Base-by-base conservation (phyloP, 352 stramenopile genomes). In the Phytophthora pseudosyringae region DNA sequence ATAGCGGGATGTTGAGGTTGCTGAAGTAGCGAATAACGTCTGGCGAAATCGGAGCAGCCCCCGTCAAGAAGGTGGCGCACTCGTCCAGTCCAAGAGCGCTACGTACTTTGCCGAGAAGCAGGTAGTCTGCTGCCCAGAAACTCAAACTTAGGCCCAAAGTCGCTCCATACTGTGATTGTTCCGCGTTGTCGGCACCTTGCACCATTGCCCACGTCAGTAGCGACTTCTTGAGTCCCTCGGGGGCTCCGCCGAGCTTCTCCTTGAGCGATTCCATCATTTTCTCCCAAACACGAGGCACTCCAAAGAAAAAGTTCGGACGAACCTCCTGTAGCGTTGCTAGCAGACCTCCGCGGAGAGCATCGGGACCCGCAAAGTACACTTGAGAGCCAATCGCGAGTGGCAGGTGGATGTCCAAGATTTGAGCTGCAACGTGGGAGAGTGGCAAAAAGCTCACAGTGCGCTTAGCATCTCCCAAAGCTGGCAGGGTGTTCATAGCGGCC, bases 1-100 rank as follows among this genome's bases (percentile, higher is more conserved):
- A 91, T 45, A 99, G 83, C 31, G 90, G 90, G 28, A 98, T 97
- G 73, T 98, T 95, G n/a, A 98, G 71, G 9, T 82, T 96, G 38
- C 81, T 88, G 57, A 98, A 97, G 72, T 97, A 98, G 44, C 87
- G 77, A 53, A 89, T 70, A 47, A 75, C 76, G 21, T 88, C 76
- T 4, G 67, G 69, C 6, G 71, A 72, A 60, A 89, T 86, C 2
- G 78, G 68, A 45, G 94, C 94, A 8, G 92, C 94, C 3, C 81
- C 87, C 2, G 88, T 95, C 75, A 96, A 96, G 63, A 89, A 93
- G 43, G 75, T 78, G 49, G 81, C 78, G 73, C 82, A 92, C 51
- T 90, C 62, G 64, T 98, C 88, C 15, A 98, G 77, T 10, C 83
- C 83, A 28, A 97, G 70, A 29, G 79, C 84, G 13, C 71, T 59